Evolutionary conservation across 2,329 filamentous ascomycete species (phyloP), one percentile per base, ranked within the genome.

Genomic region (Colletotrichum orbiculare): DNA sequence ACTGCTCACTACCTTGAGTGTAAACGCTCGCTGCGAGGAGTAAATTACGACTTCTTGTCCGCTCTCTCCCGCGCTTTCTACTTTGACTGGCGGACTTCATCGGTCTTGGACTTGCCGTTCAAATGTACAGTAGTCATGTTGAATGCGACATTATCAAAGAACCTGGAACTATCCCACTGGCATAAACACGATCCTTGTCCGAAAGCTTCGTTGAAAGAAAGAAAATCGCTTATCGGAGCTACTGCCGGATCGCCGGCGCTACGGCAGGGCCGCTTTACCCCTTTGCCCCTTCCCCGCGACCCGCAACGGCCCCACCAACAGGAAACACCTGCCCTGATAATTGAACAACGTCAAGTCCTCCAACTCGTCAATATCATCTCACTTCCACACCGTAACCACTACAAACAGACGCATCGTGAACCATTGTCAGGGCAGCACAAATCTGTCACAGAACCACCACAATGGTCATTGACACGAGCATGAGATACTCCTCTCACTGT

Each of bases 391-490:
- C 12, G 37, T 9, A 57, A 65, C 62, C 57, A 47, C 56, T 17
- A 17, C 17, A 15, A 15, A 47, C 35, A 43, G 69, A 69, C 66
- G 49, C 54, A 76, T 77, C 75, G 68, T 74, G 43, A 76, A 75
- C 57, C 67, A 70, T 25, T 67, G 25, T 53, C 55, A 60, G 45
- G 43, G 37, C 55, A 72, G 77, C 53, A 77, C 73, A 54, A 77
- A 80, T 4, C 25, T 5, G 2, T 25, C 4, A 25, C 25, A 25
- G 4, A 25, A 25, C 12, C 4, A 11, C 10, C 12, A 42, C 13
- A 57, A 65, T 65, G 62, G 52, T 50, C 25, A 25, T 25, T 13
- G 13, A 47, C 35, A 43, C 69, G 70, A 66, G 53, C 56, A 76
- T 77, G 76, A 68, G 74, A 43, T 76, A 75, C 58, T 67, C 70